Evolutionary conservation across 306 rosid genomes (phyloP).

Genomic region (Quercus engelmannii): DNA sequence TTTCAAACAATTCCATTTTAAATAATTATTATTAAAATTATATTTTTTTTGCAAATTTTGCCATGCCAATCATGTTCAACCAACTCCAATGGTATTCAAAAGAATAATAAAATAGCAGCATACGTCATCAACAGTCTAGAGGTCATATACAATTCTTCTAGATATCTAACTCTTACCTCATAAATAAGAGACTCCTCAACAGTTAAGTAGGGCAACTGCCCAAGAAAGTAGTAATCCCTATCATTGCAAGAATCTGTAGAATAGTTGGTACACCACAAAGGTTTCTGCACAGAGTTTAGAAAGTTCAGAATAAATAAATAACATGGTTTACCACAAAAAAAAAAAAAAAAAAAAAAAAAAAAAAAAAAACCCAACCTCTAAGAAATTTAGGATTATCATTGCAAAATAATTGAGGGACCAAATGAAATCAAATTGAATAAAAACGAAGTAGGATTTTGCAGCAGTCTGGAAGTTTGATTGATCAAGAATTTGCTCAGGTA

Average conservation of each 20-base stretch:
- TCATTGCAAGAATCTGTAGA: constrained; percentile 51
- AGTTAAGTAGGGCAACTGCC: constrained; percentile 84
- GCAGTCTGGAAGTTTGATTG: constrained; percentile 63
- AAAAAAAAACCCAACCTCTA: constrained; percentile 65
- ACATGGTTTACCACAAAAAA: constrained; percentile 3
- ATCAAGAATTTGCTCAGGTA: constrained; percentile 88
- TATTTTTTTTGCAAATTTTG: too few relatives aligned
- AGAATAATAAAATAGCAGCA: neutral
- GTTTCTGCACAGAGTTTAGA: constrained; percentile 56
- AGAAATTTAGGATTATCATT: constrained; percentile 69
- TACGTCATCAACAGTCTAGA: constrained; percentile 10
- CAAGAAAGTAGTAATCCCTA: constrained; percentile 86
- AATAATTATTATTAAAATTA: too few relatives aligned
- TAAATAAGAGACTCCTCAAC: constrained; percentile 59
- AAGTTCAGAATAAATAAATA: constrained; percentile 5
- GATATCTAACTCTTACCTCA: constrained; percentile 56
- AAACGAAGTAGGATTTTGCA: constrained; percentile 65
- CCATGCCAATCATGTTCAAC: neutral
- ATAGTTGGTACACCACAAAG: constrained; percentile 76
- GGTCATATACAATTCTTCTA: constrained; percentile 10
- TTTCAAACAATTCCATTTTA: too few relatives aligned
- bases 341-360: constrained; percentile 6
- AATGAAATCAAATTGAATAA: constrained; percentile 34
- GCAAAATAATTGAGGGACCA: constrained; percentile 80
- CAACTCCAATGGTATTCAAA: neutral